Conservation (phyloP, 805 yeast genomes). For the Hanseniaspora taiwanica region DNA sequence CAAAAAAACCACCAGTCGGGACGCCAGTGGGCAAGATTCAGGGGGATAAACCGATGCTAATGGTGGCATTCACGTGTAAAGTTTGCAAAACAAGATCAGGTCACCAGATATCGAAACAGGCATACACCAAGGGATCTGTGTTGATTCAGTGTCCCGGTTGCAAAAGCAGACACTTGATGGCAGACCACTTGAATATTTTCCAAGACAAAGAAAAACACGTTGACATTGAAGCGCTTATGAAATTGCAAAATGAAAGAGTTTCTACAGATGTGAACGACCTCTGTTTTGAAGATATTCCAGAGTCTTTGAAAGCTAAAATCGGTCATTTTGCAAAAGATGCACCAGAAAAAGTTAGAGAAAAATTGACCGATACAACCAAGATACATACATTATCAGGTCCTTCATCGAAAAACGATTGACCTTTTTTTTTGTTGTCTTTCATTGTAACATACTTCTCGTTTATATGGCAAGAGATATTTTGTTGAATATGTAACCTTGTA, state of each 20-base stretch:
- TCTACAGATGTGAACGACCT: slow-evolving; percentile 53
- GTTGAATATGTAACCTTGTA: too few species aligned
- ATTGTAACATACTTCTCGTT: too few species aligned
- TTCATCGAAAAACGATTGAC: slow-evolving; percentile 1
- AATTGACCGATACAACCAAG: neutral
- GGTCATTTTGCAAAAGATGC: slow-evolving; percentile 63
- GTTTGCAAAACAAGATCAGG: slow-evolving; percentile 72
- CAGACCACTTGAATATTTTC: slow-evolving; percentile 77
- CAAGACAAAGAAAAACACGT: slow-evolving; percentile 47
- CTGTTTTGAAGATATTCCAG: slow-evolving; percentile 31
- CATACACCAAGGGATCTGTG: slow-evolving; percentile 77
- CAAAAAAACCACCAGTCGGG: slow-evolving; percentile 6
- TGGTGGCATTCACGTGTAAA: slow-evolving; percentile 89
- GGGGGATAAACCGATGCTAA: slow-evolving; percentile 62
- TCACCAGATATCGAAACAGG: slow-evolving; percentile 86
- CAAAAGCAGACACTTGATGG: slow-evolving; percentile 74
- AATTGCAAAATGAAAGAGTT: slow-evolving; percentile 63
- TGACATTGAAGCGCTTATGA: slow-evolving; percentile 68
- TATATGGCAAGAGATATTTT: too few species aligned
- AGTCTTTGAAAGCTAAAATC: slow-evolving; percentile 22
- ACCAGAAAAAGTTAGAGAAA: slow-evolving; percentile 27
- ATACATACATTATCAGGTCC: neutral
- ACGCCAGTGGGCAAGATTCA: slow-evolving; percentile 24
- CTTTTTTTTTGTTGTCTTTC: too few species aligned
- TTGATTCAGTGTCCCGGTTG: slow-evolving; percentile 88